Evolutionary conservation across 305 asterid genomes (phyloP), one percentile per base, ranked within the genome.

Genomic region (Nicotiana rustica): DNA sequence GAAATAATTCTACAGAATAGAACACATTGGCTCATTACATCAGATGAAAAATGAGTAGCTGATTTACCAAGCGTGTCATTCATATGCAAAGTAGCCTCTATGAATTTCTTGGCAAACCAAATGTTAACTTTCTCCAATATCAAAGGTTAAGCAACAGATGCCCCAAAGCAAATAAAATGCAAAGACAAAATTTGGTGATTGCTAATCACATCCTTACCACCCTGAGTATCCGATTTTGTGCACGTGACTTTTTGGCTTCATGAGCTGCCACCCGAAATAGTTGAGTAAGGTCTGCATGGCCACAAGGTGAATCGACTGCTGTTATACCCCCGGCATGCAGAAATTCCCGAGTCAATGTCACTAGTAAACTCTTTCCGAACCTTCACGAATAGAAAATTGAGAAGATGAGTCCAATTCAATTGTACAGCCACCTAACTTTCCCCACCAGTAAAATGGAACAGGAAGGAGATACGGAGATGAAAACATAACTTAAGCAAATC

Each of bases 191-290:
- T 3, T 52, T 13, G 62, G 17, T 62, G 33, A 62, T 21, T 62
- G 35, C 79, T 73, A 73, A 73, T 49, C 64, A 73, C 79, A 73
- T 73, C 44, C 98, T 95, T 81, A 96, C 99, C 97, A 96, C 93
- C 82, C 98, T 90, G 83, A 96, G 86, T 57, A 90, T 95, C 85
- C 99, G 91, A 69, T 91, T 91, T 80, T 93, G 98, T 13, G 95
- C 88, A 67, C 95, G 96, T 57, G 98, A 93, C 85, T 96, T 96
- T 86, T 89, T 95, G 33, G 98, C 98, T 92, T 96, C 99, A 83
- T 92, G 98, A 84, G 89, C 90, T 77, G 99, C 98, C 78, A 91
- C 92, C 78, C 84, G 90, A 67, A 96, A 92, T 49, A 96, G 97
- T 70, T 92, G 98, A 47, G 97, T 90, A 80, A 96, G 97, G 89